These are phyloP conservation scores for Starmerella sp. DNA, from an alignment of 805 yeast genomes.

Conservation along the genomic window DNA sequence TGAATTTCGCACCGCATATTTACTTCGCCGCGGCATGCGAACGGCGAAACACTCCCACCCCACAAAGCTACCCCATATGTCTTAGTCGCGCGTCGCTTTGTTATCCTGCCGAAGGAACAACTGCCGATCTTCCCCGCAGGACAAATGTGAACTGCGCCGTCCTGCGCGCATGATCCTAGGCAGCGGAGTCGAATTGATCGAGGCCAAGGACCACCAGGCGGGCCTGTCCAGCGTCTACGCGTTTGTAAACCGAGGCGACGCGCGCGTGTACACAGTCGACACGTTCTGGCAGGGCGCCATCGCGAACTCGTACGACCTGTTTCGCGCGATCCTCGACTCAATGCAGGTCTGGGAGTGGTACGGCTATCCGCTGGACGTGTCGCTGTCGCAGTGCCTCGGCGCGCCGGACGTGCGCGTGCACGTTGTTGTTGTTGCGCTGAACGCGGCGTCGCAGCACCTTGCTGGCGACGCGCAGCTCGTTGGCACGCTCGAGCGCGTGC, in stretches of 20 bases:
- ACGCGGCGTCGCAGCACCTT: neutral
- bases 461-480: neutral
- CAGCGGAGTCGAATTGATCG: neutral
- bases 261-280: conserved; percentile 7
- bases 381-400: conserved; percentile 2
- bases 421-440: neutral
- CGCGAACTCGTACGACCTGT: neutral
- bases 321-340: conserved; percentile 9
- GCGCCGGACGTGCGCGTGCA: neutral
- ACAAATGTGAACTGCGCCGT: neutral
- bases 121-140: neutral
- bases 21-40: too few species aligned
- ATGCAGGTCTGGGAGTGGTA: conserved; percentile 14
- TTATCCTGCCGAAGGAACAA: neutral
- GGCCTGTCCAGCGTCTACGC: neutral
- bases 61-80: neutral
- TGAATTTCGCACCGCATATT: too few species aligned
- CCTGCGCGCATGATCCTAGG: neutral
- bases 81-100: neutral
- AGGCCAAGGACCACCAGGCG: neutral
- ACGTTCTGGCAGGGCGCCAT: conserved; percentile 8
- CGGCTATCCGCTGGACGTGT: conserved; percentile 6
- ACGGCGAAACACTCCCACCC: neutral
- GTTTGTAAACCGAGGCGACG: neutral
- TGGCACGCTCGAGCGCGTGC: neutral